Evolutionary conservation across 345 rosid genomes (phyloP).

Genomic region (Heritiera littoralis): DNA sequence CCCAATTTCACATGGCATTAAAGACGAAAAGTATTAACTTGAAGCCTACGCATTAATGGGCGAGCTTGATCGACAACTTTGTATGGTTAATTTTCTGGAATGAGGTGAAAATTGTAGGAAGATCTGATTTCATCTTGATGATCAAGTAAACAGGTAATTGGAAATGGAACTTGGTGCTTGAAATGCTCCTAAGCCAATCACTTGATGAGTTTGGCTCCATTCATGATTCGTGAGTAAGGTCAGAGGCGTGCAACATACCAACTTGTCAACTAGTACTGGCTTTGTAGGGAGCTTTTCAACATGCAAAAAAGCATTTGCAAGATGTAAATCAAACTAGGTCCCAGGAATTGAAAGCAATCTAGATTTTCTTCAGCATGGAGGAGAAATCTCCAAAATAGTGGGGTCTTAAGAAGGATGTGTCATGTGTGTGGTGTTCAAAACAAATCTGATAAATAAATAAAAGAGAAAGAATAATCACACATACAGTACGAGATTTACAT

Average conservation of each 20-base stretch:
- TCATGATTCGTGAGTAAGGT: not conserved
- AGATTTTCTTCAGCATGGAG: not conserved
- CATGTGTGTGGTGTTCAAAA: not conserved
- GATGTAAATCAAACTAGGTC: not conserved
- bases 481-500: too few species aligned
- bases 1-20: slow-evolving; percentile 15
- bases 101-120: not conserved
- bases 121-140: not conserved
- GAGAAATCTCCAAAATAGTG: not conserved
- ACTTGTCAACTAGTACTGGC: not conserved
- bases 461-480: too few species aligned
- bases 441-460: too few species aligned
- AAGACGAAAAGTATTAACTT: slow-evolving; percentile 13
- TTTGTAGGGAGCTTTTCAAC: not conserved
- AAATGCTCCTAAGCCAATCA: not conserved
- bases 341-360: not conserved
- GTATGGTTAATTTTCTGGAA: not conserved
- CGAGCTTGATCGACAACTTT: not conserved
- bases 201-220: not conserved
- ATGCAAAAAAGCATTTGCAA: not conserved
- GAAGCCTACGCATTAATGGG: not conserved
- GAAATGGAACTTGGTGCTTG: not conserved
- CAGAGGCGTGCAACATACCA: not conserved
- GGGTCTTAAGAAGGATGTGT: not conserved
- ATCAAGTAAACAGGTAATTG: not conserved